Percentiles rank a stretch among this genome's conserved stretches.
phyloP scores from a whole-genome alignment of 2,329 filamentous ascomycete species.

The Aureobasidium vineae region DNA sequence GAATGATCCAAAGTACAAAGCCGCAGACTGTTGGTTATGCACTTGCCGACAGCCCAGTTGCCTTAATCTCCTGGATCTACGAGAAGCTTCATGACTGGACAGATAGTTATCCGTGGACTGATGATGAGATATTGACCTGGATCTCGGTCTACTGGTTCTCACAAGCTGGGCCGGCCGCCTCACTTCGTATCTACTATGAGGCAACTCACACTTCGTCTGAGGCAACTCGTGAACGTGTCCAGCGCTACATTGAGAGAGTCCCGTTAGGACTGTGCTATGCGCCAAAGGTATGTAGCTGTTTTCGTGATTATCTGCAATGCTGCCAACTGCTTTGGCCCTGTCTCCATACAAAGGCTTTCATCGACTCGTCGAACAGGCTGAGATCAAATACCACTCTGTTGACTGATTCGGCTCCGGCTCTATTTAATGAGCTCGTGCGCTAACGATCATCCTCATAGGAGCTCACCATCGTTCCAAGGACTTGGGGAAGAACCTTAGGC shows the following conservation, averaged over 20 bases:
- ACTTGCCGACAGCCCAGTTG: conserved; percentile 67
- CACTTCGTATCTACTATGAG: conserved; percentile 71
- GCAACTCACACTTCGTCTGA: conserved; percentile 43
- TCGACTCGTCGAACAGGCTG: no score
- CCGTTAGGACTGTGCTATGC: conserved; percentile 57
- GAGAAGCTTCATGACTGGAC: conserved; percentile 79
- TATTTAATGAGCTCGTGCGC: not conserved
- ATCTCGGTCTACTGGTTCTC: conserved; percentile 71
- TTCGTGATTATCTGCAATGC: not conserved
- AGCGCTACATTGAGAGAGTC: conserved; percentile 47
- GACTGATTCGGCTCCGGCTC: not conserved
- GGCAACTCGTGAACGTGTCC: conserved; percentile 39
- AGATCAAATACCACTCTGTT: not conserved
- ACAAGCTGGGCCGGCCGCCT: conserved; percentile 65
- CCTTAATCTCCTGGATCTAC: conserved; percentile 72
- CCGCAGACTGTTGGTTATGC: conserved; percentile 71
- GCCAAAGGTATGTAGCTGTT: conserved; percentile 42
- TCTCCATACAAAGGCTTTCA: not conserved
- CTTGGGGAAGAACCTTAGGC: conserved; percentile 58
- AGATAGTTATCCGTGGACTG: conserved; percentile 68
- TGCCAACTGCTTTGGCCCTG: not conserved
- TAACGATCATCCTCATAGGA: conserved; percentile 41
- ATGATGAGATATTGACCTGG: conserved; percentile 76
- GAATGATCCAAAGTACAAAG: conserved; percentile 60
- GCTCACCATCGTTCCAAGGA: conserved; percentile 53